Conservation (phyloP, 2,329 filamentous ascomycete genomes). For the Lachnellula arida region DNA sequence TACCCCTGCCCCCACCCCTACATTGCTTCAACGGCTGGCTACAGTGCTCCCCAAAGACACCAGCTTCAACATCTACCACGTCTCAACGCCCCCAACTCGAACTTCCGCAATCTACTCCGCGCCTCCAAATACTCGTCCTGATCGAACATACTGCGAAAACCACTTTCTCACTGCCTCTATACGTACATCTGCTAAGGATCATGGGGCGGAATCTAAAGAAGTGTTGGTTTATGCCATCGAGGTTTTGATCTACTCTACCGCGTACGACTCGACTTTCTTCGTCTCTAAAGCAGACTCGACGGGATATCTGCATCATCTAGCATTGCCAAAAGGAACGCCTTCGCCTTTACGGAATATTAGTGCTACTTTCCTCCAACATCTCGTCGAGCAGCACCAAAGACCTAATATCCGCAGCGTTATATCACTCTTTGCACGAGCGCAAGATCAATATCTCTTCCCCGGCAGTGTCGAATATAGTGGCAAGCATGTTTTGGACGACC, state of each 20-base stretch:
- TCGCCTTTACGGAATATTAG: constrained; percentile 74
- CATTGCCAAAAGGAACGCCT: constrained; percentile 55
- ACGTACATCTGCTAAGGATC: constrained; percentile 20
- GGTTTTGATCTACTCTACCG: constrained; percentile 79
- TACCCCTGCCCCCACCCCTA: neutral
- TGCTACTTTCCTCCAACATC: constrained; percentile 68
- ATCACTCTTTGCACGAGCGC: constrained; percentile 86
- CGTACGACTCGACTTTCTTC: constrained; percentile 78
- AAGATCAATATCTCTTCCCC: constrained; percentile 92
- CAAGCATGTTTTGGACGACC: constrained; percentile 90
- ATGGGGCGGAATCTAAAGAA: constrained; percentile 23
- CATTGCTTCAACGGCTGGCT: constrained; percentile 28
- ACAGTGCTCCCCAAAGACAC: constrained; percentile 46
- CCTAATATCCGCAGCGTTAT: constrained; percentile 66
- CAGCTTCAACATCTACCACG: constrained; percentile 71
- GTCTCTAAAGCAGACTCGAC: constrained; percentile 97
- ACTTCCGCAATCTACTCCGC: constrained; percentile 75
- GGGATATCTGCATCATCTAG: constrained; percentile 69
- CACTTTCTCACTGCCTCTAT: constrained; percentile 68
- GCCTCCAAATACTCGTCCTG: constrained; percentile 64
- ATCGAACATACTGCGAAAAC: constrained; percentile 79
- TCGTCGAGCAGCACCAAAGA: constrained; percentile 64
- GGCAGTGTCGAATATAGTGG: constrained; percentile 77
- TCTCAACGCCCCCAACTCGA: constrained; percentile 76
- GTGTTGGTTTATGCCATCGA: constrained; percentile 81